Percentiles rank a stretch among this genome's conserved stretches.
Conservation (phyloP, 192 early-diverging fungal genomes). For the Phycomyces blakesleeanus region DNA sequence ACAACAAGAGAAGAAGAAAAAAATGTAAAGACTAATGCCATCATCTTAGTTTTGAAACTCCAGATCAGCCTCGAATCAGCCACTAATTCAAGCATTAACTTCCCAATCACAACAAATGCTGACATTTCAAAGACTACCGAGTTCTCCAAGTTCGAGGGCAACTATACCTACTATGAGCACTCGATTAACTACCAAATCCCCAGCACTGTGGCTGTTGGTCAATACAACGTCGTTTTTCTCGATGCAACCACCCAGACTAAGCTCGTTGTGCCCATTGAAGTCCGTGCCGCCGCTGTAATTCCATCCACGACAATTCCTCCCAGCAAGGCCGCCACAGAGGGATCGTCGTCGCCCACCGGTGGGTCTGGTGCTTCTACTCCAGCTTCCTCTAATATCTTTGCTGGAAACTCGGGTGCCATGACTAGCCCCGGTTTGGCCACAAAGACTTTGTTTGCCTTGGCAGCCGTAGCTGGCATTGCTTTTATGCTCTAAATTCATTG, state of each 20-base stretch:
- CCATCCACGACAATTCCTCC: not conserved
- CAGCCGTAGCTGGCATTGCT: conserved; percentile 17
- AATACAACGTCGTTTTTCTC: conserved; percentile 20
- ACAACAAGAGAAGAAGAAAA: no score
- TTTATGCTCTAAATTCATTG: conserved; percentile 18
- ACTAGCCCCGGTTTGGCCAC: not conserved
- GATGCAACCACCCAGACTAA: conserved; percentile 10
- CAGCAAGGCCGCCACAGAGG: no score
- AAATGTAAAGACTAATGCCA: no score
- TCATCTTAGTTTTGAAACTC: no score
- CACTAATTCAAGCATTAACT: no score
- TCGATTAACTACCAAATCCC: conserved; percentile 21
- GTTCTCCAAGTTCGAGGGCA: conserved; percentile 3
- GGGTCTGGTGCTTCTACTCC: no score
- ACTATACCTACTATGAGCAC: conserved; percentile 21
- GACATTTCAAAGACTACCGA: conserved; percentile 2
- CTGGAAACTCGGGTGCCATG: no score
- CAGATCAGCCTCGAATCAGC: no score
- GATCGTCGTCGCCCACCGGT: no score
- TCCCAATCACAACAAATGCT: no score
- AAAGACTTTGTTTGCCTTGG: conserved; percentile 11
- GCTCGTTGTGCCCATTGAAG: conserved; percentile 7
- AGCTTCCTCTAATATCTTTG: no score
- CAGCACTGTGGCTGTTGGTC: conserved; percentile 3
- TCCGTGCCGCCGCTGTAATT: conserved; percentile 6